Evolutionary conservation across 768 basidiomycete species (phyloP).

Genomic region (Rhizopogon salebrosus): DNA sequence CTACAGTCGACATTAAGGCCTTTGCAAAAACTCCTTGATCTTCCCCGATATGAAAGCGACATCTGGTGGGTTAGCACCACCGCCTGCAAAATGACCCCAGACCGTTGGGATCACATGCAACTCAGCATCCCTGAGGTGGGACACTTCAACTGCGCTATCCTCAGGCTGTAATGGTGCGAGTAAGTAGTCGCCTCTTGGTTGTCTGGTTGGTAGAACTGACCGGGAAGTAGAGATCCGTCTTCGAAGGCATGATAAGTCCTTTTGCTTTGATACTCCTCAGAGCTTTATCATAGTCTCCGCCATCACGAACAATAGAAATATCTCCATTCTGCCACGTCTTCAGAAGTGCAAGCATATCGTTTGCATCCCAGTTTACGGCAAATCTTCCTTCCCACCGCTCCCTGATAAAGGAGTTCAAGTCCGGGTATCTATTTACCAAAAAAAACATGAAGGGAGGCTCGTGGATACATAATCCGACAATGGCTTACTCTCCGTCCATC

Average conservation of each 20-base stretch:
- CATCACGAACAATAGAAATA: constrained; percentile 39
- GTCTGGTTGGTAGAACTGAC: constrained; percentile 20
- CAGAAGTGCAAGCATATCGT: constrained; percentile 46
- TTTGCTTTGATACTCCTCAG: constrained; percentile 43
- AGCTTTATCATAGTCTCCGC: constrained; percentile 37
- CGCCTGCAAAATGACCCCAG: constrained; percentile 56
- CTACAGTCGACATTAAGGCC: constrained; percentile 5
- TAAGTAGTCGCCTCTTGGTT: not conserved
- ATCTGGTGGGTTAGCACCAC: constrained; percentile 35
- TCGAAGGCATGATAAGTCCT: constrained; percentile 54
- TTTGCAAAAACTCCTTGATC: constrained; percentile 38
- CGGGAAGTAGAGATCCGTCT: constrained; percentile 57
- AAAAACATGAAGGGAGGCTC: not conserved
- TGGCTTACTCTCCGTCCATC: constrained; percentile 34
- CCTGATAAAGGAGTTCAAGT: constrained; percentile 44
- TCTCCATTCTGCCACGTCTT: constrained; percentile 53
- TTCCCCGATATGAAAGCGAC: constrained; percentile 35
- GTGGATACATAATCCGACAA: not conserved
- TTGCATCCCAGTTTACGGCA: no score
- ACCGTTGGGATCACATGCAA: constrained; percentile 51
- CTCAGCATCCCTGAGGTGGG: constrained; percentile 35
- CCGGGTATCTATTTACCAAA: constrained; percentile 36
- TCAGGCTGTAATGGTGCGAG: constrained; percentile 37
- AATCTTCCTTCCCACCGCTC: constrained; percentile 46
- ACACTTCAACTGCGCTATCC: constrained; percentile 46